These are phyloP conservation scores for Arthrobotrys musiformis DNA, from an alignment of 2,329 filamentous ascomycete genomes.

Conservation along the genomic window DNA sequence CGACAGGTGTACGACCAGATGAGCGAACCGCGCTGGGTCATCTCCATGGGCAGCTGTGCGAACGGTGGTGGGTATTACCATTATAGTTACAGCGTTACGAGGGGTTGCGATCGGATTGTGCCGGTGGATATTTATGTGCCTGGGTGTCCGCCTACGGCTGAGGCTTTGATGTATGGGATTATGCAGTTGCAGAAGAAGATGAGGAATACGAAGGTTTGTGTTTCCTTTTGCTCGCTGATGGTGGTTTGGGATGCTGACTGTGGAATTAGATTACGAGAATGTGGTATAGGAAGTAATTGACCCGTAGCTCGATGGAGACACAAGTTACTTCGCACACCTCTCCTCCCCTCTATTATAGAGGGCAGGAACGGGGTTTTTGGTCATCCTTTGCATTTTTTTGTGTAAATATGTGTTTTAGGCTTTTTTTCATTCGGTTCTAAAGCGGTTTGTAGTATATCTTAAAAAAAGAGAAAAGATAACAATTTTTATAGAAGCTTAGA, in stretches of 20 bases:
- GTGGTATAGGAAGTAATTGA: constrained; percentile 67
- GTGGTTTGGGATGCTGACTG: neutral
- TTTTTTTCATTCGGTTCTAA: constrained; percentile 10
- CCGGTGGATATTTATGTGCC: constrained; percentile 84
- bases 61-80: constrained; percentile 89
- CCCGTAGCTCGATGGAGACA: neutral
- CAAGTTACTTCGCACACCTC: neutral
- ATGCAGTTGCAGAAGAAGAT: constrained; percentile 83
- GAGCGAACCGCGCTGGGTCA: constrained; percentile 84
- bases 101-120: constrained; percentile 79
- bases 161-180: constrained; percentile 75
- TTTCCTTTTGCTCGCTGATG: neutral
- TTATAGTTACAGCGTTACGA: constrained; percentile 81
- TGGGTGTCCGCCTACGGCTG: constrained; percentile 73
- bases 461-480: neutral
- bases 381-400: neutral
- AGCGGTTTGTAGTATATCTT: constrained; percentile 18
- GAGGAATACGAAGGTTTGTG: constrained; percentile 66
- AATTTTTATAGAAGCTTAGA: constrained; percentile 12
- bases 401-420: constrained; percentile 32
- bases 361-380: neutral
- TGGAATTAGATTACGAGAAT: constrained; percentile 63
- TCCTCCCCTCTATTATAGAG: neutral
- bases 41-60: constrained; percentile 85
- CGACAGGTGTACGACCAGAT: constrained; percentile 95